Base-by-base conservation (phyloP, 2,329 filamentous ascomycete species). In the Aspergillus candidus region DNA sequence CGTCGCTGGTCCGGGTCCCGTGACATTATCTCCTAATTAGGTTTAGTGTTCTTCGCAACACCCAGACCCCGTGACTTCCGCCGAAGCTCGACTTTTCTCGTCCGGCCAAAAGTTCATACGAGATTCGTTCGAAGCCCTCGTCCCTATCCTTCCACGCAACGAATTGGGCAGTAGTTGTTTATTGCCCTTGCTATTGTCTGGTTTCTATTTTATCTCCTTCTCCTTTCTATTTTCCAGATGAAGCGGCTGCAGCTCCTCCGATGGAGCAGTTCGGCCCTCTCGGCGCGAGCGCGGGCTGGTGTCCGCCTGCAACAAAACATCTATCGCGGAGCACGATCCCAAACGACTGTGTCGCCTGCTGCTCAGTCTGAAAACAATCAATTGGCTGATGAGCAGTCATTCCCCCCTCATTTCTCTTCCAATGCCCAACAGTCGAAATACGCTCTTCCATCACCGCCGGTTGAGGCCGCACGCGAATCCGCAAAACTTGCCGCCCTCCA, bases 401-500 rank as follows among this genome's bases (percentile, higher is more conserved):
- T 54, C 31, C 33, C 40, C 36, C 58, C 41, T 50, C 54, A 51
- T 57, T 57, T 55, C 51, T 32, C 40, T 17, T n/a, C 46, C 41
- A 48, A 61, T 48, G 51, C 56, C 48, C 56, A 55, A 57, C 53
- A 61, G 56, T 52, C 59, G 45, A 58, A 62, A 52, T 65, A 69
- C 44, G 66, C 69, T 50, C 74, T 84, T 52, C 85, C 87, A 41
- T 91, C 88, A 59, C 88, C 88, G 54, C 78, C 78, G 43, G 80
- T 82, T 53, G 72, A 78, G 57, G 76, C 76, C 53, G 85, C 88
- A 35, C 70, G 75, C 48, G 68, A 74, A 53, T 97, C 91, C 37
- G 83, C 89, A 50, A 97, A 96, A 73, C 84, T 98, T 57, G 83
- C 89, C 52, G 90, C 93, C 53, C 80, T 98, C 36, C 90, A 96